A percentile compares a stretch with the other conserved stretches of the same genome.
Evolutionary conservation across 768 basidiomycete genomes (phyloP).

Genomic region (Mrakia blollopis): DNA sequence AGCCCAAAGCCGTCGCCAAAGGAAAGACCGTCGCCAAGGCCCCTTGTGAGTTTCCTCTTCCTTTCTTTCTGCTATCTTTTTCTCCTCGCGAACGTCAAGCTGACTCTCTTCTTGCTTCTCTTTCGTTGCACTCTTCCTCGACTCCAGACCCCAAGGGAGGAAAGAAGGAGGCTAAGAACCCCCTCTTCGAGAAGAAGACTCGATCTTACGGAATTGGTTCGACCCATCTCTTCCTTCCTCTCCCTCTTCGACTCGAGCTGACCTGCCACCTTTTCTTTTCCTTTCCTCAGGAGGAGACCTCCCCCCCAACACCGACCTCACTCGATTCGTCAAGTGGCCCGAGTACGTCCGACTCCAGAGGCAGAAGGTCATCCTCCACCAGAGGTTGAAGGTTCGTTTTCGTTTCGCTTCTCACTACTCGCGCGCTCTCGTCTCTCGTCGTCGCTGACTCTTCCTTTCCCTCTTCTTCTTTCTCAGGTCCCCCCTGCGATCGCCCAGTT

Average conservation of each 20-base stretch:
- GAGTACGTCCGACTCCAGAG: conserved; percentile 96
- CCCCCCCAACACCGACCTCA: conserved; percentile 80
- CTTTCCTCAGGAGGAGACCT: conserved; percentile 74
- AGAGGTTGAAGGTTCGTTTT: conserved; percentile 70
- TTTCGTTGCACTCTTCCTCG: background rate
- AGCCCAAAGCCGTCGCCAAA: conserved; percentile 45
- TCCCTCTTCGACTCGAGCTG: background rate
- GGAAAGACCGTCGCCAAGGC: conserved; percentile 46
- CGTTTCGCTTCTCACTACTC: background rate
- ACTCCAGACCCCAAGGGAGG: conserved; percentile 55
- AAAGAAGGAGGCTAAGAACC: conserved; percentile 78
- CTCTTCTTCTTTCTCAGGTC: conserved; percentile 48
- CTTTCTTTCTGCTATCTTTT: background rate
- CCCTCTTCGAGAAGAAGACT: conserved; percentile 82
- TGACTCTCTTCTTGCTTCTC: background rate
- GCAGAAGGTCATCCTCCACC: conserved; percentile 96
- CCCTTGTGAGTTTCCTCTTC: conserved; percentile 41
- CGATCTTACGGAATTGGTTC: conserved; percentile 94
- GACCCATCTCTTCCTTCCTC: conserved; percentile 34
- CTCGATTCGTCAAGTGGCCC: conserved; percentile 99
- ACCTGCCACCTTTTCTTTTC: background rate
- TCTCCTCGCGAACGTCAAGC: background rate
- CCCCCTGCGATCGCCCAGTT: conserved; percentile 98
- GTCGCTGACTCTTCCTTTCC: background rate
- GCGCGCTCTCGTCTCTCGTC: background rate